Evolutionary conservation across 805 yeast species (phyloP), one percentile per base, ranked within the genome.

Genomic region (Cyberlindnera maritima): DNA sequence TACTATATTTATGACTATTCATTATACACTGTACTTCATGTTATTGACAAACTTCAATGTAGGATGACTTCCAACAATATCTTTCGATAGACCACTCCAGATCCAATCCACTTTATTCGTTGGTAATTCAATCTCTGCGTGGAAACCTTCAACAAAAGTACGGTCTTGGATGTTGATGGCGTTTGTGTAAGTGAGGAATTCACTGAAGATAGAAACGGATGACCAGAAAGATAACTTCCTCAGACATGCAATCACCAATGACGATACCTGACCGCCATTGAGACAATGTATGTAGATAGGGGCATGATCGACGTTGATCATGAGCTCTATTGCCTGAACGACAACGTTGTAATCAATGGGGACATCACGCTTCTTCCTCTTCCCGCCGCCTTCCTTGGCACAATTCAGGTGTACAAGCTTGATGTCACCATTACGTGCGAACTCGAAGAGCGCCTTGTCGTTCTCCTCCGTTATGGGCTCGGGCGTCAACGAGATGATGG

Each of bases 191-290:
- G 82, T 79, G 36, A 85, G 75, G 58, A 86, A 91, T 66, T 92
- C 99, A 53, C 84, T 88, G 57, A 87, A 80, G 13, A 92, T 90
- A 0, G 97, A 83, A 3, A 89, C 88, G 7, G 87, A 77, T 10
- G 94, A 83, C 99, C 99, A 94, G 56, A 85, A 80, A 21, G 88
- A 85, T 17, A 87, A 67, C 55, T 87, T 87, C 31, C 99, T 68
- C 33, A 90, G 67, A 62, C 97, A 90, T 4, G 97, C 98, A 20
- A 92, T 77, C 1, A 88, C 80, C 39, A 94, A 69, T 20, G 92
- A 80, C 0, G 96, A 88, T 2, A 88, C 85, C 53, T 88, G 90
- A 10, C 96, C 90, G 0, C 97, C 98, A 60, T 89, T 91, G 21
- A 83, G 68, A 64, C 98, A 92, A 65, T 92, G 97, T 5, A 92